Evolutionary conservation across 164 flowering plant genomes (phyloP), one percentile per base, ranked within the genome.

Genomic region (Brasenia schreberi): DNA sequence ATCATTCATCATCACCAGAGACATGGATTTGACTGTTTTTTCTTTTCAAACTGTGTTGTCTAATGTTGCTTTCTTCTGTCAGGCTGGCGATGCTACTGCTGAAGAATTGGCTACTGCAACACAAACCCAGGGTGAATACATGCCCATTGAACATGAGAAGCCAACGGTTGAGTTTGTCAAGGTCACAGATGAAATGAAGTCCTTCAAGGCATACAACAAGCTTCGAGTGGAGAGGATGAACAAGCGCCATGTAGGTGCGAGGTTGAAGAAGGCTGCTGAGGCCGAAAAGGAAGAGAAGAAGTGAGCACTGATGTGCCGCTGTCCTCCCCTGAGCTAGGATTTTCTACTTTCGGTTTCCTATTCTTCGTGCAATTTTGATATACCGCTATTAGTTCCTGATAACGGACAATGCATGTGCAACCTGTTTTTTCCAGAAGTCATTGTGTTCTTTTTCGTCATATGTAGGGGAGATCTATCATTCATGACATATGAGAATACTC

Each of bases 211-310:
- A 0, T 82, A 81, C 63, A 73, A 66, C 66, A 84, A 82, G 79
- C 80, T 84, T 43, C 81, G 87, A 12, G 16, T 79, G 18, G 87
- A 84, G 66, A 65, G 80, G 65, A 84, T 58, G 19, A 81, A 81
- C 69, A 60, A 66, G 61, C 79, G 80, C 2, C 85, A 80, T 66
- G 61, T 74, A 11, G 87, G 87, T 63, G 77, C 67, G 5, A 74
- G 85, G 69, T 62, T 76, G 74, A 83, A 83, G 81, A 83, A 73
- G 74, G 84, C 87, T 19, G 87, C 87, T 0, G 87, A 84, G 69
- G 87, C 85, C 27, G 87, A 84, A 66, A 84, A 84, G 73, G 87
- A 84, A 23, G 87, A 84, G 69, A 84, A 84, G 81, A 84, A 84
- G 39, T 84, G 77, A 70, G 53, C 53, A 45, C 27, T 23, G 27